Percentiles rank a stretch among this genome's conserved stretches.
phyloP scores from a whole-genome alignment of 305 asterid genomes.

The Fraxinus angustifolia region DNA sequence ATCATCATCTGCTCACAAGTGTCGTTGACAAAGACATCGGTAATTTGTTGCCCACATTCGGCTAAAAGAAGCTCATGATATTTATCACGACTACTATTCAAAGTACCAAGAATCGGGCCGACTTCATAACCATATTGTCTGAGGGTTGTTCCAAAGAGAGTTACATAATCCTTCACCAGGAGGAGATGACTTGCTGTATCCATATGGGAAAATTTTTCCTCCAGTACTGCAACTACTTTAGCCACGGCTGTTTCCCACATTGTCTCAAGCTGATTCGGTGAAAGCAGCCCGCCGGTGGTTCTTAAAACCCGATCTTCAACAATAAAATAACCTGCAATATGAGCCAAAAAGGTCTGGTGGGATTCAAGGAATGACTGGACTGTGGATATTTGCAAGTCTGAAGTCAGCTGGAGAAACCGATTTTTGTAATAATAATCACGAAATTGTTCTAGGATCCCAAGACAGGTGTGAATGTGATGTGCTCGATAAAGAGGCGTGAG shows the following conservation, averaged over 20 bases:
- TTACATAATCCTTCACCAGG: conserved; percentile 83
- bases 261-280: conserved; percentile 71
- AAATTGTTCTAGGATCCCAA: conserved; percentile 69
- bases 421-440: conserved; percentile 79
- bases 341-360: conserved; percentile 72
- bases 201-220: conserved; percentile 72
- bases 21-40: conserved; percentile 47
- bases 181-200: conserved; percentile 82
- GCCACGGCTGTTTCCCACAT: conserved; percentile 91
- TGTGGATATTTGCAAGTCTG: conserved; percentile 79
- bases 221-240: conserved; percentile 63
- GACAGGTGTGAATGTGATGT: conserved; percentile 72
- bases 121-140: conserved; percentile 89
- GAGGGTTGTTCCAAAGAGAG: conserved; percentile 88
- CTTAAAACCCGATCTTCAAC: conserved; percentile 91
- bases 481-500: conserved; percentile 93
- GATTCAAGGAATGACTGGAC: conserved; percentile 75
- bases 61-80: conserved; percentile 81
- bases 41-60: conserved; percentile 71
- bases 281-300: conserved; percentile 79
- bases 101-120: conserved; percentile 59
- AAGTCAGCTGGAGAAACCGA: conserved; percentile 72
- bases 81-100: conserved; percentile 72
- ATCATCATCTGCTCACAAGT: conserved; percentile 80
- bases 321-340: conserved; percentile 78